Base-by-base conservation (phyloP, 1,139 yeast species). In the Candida mesenterica region DNA sequence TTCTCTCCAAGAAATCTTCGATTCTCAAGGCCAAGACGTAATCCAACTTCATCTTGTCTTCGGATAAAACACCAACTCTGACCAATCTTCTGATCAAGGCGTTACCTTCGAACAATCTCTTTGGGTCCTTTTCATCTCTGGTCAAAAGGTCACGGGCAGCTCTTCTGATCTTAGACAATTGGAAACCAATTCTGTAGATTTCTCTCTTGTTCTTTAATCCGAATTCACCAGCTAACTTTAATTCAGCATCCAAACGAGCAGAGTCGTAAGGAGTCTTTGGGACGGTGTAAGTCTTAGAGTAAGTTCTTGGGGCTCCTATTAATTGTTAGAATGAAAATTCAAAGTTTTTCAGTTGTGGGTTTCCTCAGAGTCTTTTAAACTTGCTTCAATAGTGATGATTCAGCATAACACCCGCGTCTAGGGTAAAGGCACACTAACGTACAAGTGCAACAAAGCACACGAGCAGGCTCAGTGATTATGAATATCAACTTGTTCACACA, bases 161-260 rank as follows among this genome's bases (percentile, higher is more conserved):
- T 82, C 98, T 89, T 82, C 99, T 92, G 72, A 92, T 92, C 85
- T 92, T 92, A 55, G 99, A 92, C 69, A 92, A 88, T 79, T 92
- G 97, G 83, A 84, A 88, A 71, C 89, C 90, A 72, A 90, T 87
- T 82, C 97, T 86, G 95, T 90, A 89, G 75, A 92, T 88, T 79
- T 92, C 98, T 73, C 95, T 88, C 90, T 92, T 92, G 97, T 94
- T 92, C 81, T 89, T 90, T 70, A 92, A 85, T 82, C 98, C 99
- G 85, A 76, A 92, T 78, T 92, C 98, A 82, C 98, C 98, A 65
- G 95, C 97, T 66, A 92, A 86, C 78, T 92, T 89, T 73, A 92
- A 86, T 79, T 94, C 98, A 71, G 96, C 88, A 66, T 92, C 98
- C 75, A 92, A 84, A 84, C 98, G 96, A 72, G 96, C 94, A 58